phyloP scores from a whole-genome alignment of 352 stramenopile species.

The Globisporangium middletonii region DNA sequence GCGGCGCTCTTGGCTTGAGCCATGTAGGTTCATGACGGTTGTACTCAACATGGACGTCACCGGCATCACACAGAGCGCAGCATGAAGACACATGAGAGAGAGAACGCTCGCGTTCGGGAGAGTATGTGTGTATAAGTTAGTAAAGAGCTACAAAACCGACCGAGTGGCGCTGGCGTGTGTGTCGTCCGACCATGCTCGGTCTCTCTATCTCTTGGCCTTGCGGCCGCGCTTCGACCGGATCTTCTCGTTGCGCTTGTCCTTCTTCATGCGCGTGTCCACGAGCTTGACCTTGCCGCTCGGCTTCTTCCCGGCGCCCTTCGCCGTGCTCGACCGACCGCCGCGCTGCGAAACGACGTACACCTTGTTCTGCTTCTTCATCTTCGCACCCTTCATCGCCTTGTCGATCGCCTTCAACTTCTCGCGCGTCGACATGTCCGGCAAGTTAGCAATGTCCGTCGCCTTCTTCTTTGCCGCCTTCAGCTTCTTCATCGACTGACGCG shows the following conservation, averaged over 20 bases:
- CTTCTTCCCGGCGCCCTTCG: slow-evolving; percentile 71
- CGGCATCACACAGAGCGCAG: neutral
- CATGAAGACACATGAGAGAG: neutral
- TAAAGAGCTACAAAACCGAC: slow-evolving; percentile 11
- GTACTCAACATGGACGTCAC: neutral
- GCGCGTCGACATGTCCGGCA: slow-evolving; percentile 95
- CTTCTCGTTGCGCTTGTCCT: slow-evolving; percentile 89
- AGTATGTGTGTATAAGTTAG: slow-evolving; percentile 9
- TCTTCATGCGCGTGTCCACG: slow-evolving; percentile 98
- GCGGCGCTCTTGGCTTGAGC: too few relatives aligned
- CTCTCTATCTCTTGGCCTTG: slow-evolving; percentile 82
- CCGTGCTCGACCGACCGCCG: slow-evolving; percentile 40
- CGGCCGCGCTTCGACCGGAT: slow-evolving; percentile 78
- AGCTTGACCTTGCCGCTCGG: slow-evolving; percentile 91
- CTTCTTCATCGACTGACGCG: slow-evolving; percentile 90
- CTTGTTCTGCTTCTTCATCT: slow-evolving; percentile 91
- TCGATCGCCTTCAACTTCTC: slow-evolving; percentile 98
- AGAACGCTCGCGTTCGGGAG: neutral
- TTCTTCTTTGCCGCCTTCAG: slow-evolving; percentile 97
- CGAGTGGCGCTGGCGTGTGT: neutral
- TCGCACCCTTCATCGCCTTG: slow-evolving; percentile 93
- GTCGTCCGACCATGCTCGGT: neutral
- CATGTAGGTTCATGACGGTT: neutral
- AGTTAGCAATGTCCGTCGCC: slow-evolving; percentile 93
- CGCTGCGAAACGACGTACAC: slow-evolving; percentile 94